phyloP scores from a whole-genome alignment of 306 rosid species.

The Betula pendula region DNA sequence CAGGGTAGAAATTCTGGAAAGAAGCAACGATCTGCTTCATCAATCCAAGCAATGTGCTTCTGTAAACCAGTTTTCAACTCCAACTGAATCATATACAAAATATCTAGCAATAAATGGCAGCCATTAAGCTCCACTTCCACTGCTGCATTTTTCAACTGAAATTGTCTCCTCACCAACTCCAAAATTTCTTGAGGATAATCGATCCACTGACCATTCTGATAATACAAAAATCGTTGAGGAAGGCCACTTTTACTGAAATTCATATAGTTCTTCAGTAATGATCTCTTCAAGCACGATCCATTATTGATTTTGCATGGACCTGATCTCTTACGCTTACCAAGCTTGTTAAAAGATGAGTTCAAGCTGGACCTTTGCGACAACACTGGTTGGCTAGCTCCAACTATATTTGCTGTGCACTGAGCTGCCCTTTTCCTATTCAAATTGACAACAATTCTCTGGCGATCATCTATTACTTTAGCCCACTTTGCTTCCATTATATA shows the following conservation, averaged over 20 bases:
- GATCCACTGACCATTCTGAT: slow-evolving; percentile 67
- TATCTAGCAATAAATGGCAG: slow-evolving; percentile 57
- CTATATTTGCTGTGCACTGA: slow-evolving; percentile 33
- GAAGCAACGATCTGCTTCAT: slow-evolving; percentile 76
- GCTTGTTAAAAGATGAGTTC: slow-evolving; percentile 23
- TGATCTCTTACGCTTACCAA: slow-evolving; percentile 52
- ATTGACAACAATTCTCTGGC: slow-evolving; percentile 27
- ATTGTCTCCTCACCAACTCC: slow-evolving; percentile 59
- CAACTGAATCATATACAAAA: slow-evolving; percentile 74
- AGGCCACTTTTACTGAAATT: slow-evolving; percentile 69
- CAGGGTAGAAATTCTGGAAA: slow-evolving; percentile 69
- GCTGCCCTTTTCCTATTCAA: slow-evolving; percentile 59
- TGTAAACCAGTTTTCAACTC: slow-evolving; percentile 69
- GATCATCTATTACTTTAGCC: slow-evolving; percentile 62
- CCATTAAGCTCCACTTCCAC: slow-evolving; percentile 64
- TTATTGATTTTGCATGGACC: slow-evolving; percentile 30
- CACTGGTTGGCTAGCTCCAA: slow-evolving; percentile 37
- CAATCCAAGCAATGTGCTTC: slow-evolving; percentile 87
- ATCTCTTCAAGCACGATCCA: slow-evolving; percentile 35
- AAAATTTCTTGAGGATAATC: slow-evolving; percentile 63
- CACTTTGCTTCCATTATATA: slow-evolving; percentile 60
- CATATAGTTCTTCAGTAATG: slow-evolving; percentile 50
- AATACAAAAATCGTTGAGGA: slow-evolving; percentile 75
- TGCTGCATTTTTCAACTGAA: slow-evolving; percentile 59
- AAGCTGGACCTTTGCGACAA: slow-evolving; percentile 32